Base-by-base conservation (phyloP, 1,139 yeast species). In the Suhomyces yuchorum region DNA sequence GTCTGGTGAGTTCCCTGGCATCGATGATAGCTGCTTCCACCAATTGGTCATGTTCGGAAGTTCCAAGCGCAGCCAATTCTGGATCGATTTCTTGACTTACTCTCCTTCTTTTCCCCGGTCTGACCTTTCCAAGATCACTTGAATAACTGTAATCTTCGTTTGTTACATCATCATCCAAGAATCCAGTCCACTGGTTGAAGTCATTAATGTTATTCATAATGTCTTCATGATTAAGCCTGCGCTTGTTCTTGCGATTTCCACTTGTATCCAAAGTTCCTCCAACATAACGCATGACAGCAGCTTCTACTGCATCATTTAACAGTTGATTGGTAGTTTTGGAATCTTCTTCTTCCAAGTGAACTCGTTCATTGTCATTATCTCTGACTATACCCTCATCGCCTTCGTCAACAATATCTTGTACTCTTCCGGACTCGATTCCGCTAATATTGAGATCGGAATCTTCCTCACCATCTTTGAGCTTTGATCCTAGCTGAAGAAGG, bases 271-370 rank as follows among this genome's bases (percentile, higher is more conserved):
- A 65, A 1, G 82, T 77, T 5, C 83, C 84, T 14, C 87, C 87
- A 8, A 85, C 92, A 55, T 80, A 80, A 49, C 81, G 77, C 81
- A 85, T 75, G 32, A 85, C 89, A 0, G 90, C 92, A n/a, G 87
- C 91, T 56, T 81, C 87, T 6, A 82, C 87, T 3, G 83, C 81
- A 55, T 77, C 81, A 48, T 73, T 74, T 26, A 74, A 62, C 56
- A 73, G 78, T 46, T 73, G 77, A 52, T 69, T 68, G 5, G 68
- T 70, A 19, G 62, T 62, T 47, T 66, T 68, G 30, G 60, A 54
- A 17, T 66, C 61, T 6, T 57, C 67, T 17, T 62, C 64, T 18
- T 58, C 64, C 18, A 49, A 55, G 24, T 51, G 55, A 22, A 45
- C 42, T 12, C 45, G 22, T 17, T 46, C 51, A 28, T 48, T 46